Base-by-base conservation (phyloP, 2,329 filamentous ascomycete genomes). In the Trichothecium roseum region DNA sequence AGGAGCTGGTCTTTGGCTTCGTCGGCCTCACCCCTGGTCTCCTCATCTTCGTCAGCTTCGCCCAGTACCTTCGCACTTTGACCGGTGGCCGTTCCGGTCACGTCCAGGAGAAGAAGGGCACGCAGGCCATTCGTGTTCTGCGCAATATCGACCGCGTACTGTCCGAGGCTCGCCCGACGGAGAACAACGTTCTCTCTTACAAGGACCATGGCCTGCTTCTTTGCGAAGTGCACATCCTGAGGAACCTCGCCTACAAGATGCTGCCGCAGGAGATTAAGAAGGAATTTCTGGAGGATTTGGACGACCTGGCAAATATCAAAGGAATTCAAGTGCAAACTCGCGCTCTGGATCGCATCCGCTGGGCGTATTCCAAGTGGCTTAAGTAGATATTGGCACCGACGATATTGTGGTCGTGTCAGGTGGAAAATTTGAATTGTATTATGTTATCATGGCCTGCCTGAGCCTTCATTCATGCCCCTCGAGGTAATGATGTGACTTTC, bases 1-100 rank as follows among this genome's bases (percentile, higher is more conserved):
- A 98, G 54, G 89, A 98, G 54, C 72, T 98, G 32, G 84, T 98
- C 17, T 98, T 98, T 61, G 91, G 86, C n/a, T 94, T 98, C 51
- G 81, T 98, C 27, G 88, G 88, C 5, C 66, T 98, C 18, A 96
- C 91, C 0, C 91, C 91, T 0, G 89, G 91, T 10, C 72, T 96
- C n/a, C 64, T 98, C 20, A 84, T 96, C 27, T 83, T 81, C 2
- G 76, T 89, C 42, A 79, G 77, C n/a, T 60, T 78, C 9, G 60
- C 81, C 32, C 76, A 77, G 43, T 96, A 89, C 65, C 53, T 94
- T 2, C 68, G 72, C 27, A 69, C 74, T 14, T 54, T 78, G 1
- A 74, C 94, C 39, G 82, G 81, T 30, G 81, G 72, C 41, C 76
- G 84, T 32, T 78, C 68, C 47, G 84, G 87, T 12, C 62, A 80